Evolutionary conservation across 2,329 filamentous ascomycete species (phyloP), one percentile per base, ranked within the genome.

Genomic region (Kalmusia sp.): DNA sequence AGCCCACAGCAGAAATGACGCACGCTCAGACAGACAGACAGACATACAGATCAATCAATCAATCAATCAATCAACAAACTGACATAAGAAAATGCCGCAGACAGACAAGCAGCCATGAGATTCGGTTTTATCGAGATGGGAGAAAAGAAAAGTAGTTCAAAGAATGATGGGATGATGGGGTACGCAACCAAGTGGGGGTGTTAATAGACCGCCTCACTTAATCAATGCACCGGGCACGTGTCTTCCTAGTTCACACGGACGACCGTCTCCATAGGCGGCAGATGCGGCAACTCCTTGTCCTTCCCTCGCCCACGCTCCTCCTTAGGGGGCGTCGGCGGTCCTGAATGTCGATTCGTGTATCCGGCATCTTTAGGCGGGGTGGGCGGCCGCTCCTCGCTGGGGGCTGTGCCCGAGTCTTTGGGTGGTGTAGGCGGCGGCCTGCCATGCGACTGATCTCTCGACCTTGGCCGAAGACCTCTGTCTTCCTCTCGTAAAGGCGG

Each of bases 401-500:
- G 50, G 2, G 54, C 62, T 15, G 64, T 64, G 12, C 58, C 63
- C 12, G 63, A 66, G 46, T 75, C 73, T 51, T 79, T 79, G 1
- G 77, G 77, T 11, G 77, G 77, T n/a, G 77, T 79, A 2, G 76
- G 76, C 24, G 78, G 78, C 27, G 76, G 75, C 33, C 67, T 64
- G 17, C 67, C 64, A 33, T 66, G 67, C 15, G 65, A 61, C 8
- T 65, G 58, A n/a, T 72, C 69, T 33, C 61, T 53, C 33, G 63
- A 60, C n/a, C 59, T 44, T 17, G 25, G 24, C 7, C 43, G 35
- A 3, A 40, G 14, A 17, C 44, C 45, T 15, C 46, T 43, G 39
- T 61, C 61, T 27, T 52, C 55, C 49, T 59, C 61, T 46, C 57
- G 58, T n/a, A 63, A 41, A 21, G 67, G 66, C n/a, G 68, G 64